Base-by-base conservation (phyloP, 2,329 filamentous ascomycete genomes). In the Beauveria sp. region DNA sequence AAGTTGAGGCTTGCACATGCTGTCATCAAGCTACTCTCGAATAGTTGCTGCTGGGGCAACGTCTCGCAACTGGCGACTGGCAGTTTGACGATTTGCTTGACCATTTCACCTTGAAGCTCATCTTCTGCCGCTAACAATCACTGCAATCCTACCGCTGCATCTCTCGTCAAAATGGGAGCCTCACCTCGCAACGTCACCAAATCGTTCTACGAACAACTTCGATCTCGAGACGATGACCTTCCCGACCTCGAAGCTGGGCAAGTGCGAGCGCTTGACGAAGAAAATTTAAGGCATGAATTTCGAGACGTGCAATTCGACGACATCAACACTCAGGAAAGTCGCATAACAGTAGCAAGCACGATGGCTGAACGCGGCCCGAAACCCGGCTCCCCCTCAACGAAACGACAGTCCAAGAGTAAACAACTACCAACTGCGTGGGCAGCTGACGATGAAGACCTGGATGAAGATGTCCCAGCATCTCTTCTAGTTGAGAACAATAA, bases 381-480 rank as follows among this genome's bases (percentile, higher is more conserved):
- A 8, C 48, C 10, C 16, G n/a, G 14, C 4, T 2, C 51, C 2
- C 46, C 22, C 7, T n/a, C 22, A 18, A 40, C 44, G 14, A 50
- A 43, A 26, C 22, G 40, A 50, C 59, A 55, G 4, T 24, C 34
- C 22, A 48, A 47, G 18, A 26, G 28, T 37, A 61, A 37, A 16
- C 51, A 34, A 8, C 12, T 18, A 9, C 30, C 6, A 12, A 22
- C 44, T 43, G 18, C 9, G 60, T 72, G 70, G 73, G 62, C 67
- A 37, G 56, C 63, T 5, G 67, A 77, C 18, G 80, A 84, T 34
- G 79, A 83, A 3, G 79, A 82, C 34, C 73, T 70, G 5, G 80
- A 83, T 60, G 84, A 86, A 59, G 85, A 87, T 66, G 85, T 88
- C 0, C 85, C 85, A 0, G 82, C 80, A 20, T 88, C 85, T 3